phyloP scores from a whole-genome alignment of 1,139 yeast species.

The Zygosaccharomyces pseudobailii region DNA sequence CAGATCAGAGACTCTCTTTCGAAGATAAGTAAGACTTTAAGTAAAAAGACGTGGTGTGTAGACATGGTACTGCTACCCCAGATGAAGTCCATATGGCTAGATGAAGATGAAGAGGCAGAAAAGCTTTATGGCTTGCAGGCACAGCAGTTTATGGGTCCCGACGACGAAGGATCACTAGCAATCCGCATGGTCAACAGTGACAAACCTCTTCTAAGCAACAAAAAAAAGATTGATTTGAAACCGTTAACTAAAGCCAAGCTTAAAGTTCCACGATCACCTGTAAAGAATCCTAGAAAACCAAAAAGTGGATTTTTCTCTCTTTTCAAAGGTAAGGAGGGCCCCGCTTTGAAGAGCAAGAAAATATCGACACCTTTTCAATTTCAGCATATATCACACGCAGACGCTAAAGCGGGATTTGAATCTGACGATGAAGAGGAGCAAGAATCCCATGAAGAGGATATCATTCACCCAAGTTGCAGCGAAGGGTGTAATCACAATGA shows the following conservation, averaged over 20 bases:
- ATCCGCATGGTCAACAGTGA: slow-evolving; percentile 33
- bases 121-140: slow-evolving; percentile 29
- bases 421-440: slow-evolving; percentile 6
- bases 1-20: background rate
- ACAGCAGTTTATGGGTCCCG: slow-evolving; percentile 25
- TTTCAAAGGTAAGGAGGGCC: slow-evolving; percentile 22
- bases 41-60: background rate
- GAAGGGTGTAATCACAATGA: background rate
- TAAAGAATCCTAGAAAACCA: slow-evolving; percentile 8
- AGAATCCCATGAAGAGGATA: background rate
- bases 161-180: slow-evolving; percentile 27
- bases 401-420: slow-evolving; percentile 18
- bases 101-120: slow-evolving; percentile 35
- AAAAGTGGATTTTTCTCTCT: slow-evolving; percentile 24
- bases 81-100: slow-evolving; percentile 40
- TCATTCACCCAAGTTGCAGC: background rate
- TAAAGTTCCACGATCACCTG: slow-evolving; percentile 18
- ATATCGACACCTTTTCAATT: slow-evolving; percentile 29
- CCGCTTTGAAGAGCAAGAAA: slow-evolving; percentile 5
- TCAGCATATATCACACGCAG: slow-evolving; percentile 33
- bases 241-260: slow-evolving; percentile 22
- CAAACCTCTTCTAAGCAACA: slow-evolving; percentile 30
- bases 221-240: slow-evolving; percentile 33
- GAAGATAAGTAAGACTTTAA: background rate
- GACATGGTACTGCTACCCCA: slow-evolving; percentile 19